Base-by-base conservation (phyloP, 2,329 filamentous ascomycete species). In the Aspergillus sp. region DNA sequence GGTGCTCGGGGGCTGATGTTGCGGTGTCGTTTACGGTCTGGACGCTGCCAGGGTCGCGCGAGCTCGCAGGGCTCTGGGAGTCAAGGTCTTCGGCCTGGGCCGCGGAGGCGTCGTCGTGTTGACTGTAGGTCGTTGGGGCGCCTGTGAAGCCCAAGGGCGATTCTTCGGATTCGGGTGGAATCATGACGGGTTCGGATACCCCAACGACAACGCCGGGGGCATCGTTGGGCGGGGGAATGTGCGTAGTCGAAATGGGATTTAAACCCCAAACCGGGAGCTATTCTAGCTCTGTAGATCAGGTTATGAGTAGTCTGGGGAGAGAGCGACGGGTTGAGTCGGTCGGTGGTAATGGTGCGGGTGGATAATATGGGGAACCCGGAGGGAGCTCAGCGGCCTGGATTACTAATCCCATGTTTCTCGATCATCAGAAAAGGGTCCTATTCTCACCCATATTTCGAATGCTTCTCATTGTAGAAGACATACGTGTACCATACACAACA, bases 131-230 rank as follows among this genome's bases (percentile, higher is more conserved):
- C 32, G 48, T 48, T 42, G 60, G 54, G 50, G 57, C 49, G 44
- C 51, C 54, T 49, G 59, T 57, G 58, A 57, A 52, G 44, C 56
- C 60, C 54, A 61, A 49, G 46, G 60, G 59, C 49, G 59, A 62
- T 33, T 62, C 60, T 50, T 60, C 60, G 54, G 62, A 61, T 46
- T 66, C 61, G 55, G 61, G 57, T 57, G 60, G 60, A 52, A 62
- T 69, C 64, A 68, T 66, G 62, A 65, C 57, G 65, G 65, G 63
- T 58, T 59, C 59, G 54, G 63, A 53, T 66, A 65, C 64, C 61
- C 61, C 60, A 62, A 54, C 52, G 56, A 50, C 56, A 53, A 61
- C 49, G 48, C 53, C 49, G 48, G 58, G 60, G 55, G 62, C 66
- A 69, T 69, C 54, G 52, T 68, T 66, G 19, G 17, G 19, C 51